A percentile compares a stretch with the other conserved stretches of the same genome.
Conservation (phyloP, 768 basidiomycete species). For the Chalciporus piperatus region DNA sequence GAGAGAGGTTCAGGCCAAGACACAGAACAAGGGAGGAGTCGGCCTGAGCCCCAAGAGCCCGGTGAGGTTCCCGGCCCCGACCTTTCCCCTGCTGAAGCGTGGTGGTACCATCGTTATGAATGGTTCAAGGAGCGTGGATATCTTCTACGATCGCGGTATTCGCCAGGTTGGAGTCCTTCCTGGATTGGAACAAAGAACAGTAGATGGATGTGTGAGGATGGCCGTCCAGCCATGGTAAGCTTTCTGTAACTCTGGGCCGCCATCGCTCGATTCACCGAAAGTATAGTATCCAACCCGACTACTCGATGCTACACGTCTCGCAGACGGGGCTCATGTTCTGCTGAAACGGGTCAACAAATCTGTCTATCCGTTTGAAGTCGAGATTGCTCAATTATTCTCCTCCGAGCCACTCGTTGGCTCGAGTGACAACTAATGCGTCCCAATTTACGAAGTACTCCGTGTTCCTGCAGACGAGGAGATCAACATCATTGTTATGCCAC, state of each 20-base stretch:
- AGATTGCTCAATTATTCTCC: too few relatives aligned
- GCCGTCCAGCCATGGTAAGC: slow-evolving; percentile 5
- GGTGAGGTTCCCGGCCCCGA: too few relatives aligned
- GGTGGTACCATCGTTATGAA: too few relatives aligned
- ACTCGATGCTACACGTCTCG: neutral
- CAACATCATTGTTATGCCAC: slow-evolving; percentile 24
- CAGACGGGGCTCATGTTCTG: slow-evolving; percentile 25
- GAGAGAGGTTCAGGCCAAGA: too few relatives aligned
- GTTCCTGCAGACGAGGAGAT: slow-evolving; percentile 1
- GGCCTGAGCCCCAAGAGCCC: too few relatives aligned
- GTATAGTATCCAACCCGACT: neutral
- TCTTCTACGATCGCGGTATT: too few relatives aligned
- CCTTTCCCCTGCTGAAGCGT: too few relatives aligned
- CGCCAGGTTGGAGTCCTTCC: too few relatives aligned
- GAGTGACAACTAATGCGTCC: slow-evolving; percentile 31
- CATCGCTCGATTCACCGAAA: slow-evolving; percentile 20
- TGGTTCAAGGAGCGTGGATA: too few relatives aligned
- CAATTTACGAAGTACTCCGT: slow-evolving; percentile 21
- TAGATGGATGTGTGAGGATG: neutral
- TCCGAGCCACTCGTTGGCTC: neutral
- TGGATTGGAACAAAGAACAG: neutral
- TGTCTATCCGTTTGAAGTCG: neutral
- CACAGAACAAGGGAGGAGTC: too few relatives aligned
- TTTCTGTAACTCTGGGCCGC: too few relatives aligned
- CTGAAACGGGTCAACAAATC: slow-evolving; percentile 24